Evolutionary conservation across 1,284 basidiomycete genomes (phyloP).

Genomic region (Coniferiporia sulphurascens): DNA sequence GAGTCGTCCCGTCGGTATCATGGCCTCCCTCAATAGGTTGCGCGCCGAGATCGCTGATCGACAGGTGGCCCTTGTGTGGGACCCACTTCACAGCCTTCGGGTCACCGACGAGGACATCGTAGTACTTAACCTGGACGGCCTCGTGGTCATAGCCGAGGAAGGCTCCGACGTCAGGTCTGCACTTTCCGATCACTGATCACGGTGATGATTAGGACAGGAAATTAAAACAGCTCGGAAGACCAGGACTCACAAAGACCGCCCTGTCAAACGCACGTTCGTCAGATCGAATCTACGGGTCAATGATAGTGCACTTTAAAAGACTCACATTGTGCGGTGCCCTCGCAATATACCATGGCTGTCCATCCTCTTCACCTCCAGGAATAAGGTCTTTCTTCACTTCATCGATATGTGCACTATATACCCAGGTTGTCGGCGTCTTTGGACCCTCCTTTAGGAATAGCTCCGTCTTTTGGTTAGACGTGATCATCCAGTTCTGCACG

Average conservation of each 20-base stretch:
- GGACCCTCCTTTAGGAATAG: constrained; percentile 43
- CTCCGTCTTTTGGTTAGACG: constrained; percentile 49
- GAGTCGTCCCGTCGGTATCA: constrained; percentile 53
- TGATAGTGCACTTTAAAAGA: background rate
- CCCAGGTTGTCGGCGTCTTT: constrained; percentile 50
- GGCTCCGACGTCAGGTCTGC: constrained; percentile 10
- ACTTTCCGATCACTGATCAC: constrained; percentile 14
- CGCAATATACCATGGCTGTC: background rate
- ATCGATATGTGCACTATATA: constrained; percentile 1
- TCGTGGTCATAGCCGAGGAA: constrained; percentile 14
- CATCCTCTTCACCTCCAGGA: background rate
- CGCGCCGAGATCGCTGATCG: constrained; percentile 33
- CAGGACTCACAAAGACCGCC: constrained; percentile 36
- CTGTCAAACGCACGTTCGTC: constrained; percentile 26
- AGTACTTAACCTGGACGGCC: constrained; percentile 16
- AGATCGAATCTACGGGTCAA: background rate
- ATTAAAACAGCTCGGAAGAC: background rate
- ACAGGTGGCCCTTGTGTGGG: constrained; percentile 39
- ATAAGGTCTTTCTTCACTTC: background rate
- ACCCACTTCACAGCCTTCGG: constrained; percentile 57
- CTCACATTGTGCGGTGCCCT: constrained; percentile 3
- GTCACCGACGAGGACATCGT: constrained; percentile 58
- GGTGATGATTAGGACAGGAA: too few relatives aligned
- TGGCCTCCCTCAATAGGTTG: constrained; percentile 62
- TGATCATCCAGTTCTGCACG: constrained; percentile 49